Percentiles rank a stretch among this genome's conserved stretches.
phyloP scores from a whole-genome alignment of 495 filamentous ascomycete species.

The Monascus purpureus region DNA sequence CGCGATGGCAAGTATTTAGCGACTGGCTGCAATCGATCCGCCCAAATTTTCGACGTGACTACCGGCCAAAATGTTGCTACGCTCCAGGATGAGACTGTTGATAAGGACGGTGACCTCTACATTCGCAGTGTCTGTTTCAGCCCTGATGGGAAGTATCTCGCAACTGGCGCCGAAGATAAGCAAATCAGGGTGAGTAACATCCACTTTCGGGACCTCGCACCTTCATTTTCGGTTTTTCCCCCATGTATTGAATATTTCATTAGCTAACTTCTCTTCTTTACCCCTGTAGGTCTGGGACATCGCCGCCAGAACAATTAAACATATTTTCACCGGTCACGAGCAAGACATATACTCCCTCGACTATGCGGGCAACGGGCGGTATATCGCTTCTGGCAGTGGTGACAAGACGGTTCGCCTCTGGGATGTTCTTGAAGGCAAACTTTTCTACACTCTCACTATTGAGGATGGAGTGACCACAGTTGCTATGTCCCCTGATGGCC shows the following conservation, averaged over 20 bases:
- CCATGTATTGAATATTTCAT: no score
- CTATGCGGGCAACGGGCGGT: conserved; percentile 73
- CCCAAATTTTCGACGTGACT: conserved; percentile 78
- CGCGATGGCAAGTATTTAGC: conserved; percentile 79
- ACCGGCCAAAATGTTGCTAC: conserved; percentile 66
- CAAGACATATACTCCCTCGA: conserved; percentile 92
- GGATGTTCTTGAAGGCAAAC: conserved; percentile 66
- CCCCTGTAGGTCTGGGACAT: conserved; percentile 89
- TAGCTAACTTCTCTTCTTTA: not conserved
- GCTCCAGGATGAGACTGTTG: conserved; percentile 70
- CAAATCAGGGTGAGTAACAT: conserved; percentile 60
- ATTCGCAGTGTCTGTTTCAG: conserved; percentile 90
- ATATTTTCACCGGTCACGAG: conserved; percentile 75
- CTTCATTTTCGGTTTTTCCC: no score
- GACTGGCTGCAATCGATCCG: conserved; percentile 78
- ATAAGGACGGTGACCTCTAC: conserved; percentile 74
- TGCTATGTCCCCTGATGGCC: conserved; percentile 78
- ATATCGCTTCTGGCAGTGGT: conserved; percentile 79
- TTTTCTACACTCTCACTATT: conserved; percentile 64
- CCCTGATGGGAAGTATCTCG: conserved; percentile 77
- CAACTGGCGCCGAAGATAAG: conserved; percentile 85
- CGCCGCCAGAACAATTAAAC: conserved; percentile 53
- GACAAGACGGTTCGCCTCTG: conserved; percentile 81
- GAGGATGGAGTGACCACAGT: conserved; percentile 88
- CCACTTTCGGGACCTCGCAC: no score